Evolutionary conservation across 805 yeast genomes (phyloP), one percentile per base, ranked within the genome.

Genomic region (Maudiozyma pseudohumilis): DNA sequence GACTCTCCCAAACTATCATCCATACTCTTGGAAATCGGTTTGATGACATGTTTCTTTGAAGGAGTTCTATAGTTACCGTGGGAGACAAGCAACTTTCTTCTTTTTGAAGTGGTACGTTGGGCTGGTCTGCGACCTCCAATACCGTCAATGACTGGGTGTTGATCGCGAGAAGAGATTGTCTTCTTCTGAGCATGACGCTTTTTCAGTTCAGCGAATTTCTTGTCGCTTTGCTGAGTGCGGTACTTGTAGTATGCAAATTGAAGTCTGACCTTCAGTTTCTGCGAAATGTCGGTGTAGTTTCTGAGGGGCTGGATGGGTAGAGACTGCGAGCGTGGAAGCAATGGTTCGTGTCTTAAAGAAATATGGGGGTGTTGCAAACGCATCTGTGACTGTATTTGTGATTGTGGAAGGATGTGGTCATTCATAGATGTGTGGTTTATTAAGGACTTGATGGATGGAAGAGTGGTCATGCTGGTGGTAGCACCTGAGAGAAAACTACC

Each of bases 231-330:
- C 44, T 70, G 65, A 1, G 77, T 72, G 39, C 63, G 62, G 30
- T 67, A 65, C 47, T 72, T 74, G 52, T 65, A 73, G 46, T 69
- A 69, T 2, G 79, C 79, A 34, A 72, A 48, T 45, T 69, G 69
- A 18, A 74, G 54, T 44, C 75, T 64, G 40, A 67, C 55, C 45
- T 68, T 66, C 41, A 74, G 59, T 45, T 60, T 62, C 34, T 68
- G 43, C 5, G 56, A 45, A 1, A 48, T 32, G 5, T 38, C 45
- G 10, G 35, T 29, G 24, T 43, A 46, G 25, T 50, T 45, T 22
- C 25, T 42, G 11, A 18, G 22, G 18, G 32, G 34, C n/a, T 27
- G 29, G n/a, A 9, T 24, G 6, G 13, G 34, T 22, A 11, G 24
- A 11, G 35, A 12, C 16, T 33, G 27, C 13, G 22, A 23, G 17